phyloP scores from a whole-genome alignment of 179 eudicot genomes.

The Beta lomatogona region DNA sequence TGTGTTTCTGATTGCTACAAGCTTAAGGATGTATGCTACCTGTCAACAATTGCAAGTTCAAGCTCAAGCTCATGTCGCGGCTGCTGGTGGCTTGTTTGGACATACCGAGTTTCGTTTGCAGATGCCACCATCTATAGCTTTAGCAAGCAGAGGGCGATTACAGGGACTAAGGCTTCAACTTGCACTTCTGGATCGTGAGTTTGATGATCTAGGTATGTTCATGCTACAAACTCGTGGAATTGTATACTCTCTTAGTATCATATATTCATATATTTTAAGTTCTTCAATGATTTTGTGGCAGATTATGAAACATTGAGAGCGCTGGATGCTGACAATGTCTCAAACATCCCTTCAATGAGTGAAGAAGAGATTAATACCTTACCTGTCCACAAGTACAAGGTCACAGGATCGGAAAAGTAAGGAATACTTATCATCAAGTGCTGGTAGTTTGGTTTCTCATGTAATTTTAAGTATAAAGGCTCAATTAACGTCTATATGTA shows the following conservation, averaged over 20 bases:
- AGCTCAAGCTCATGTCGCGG: slow-evolving; percentile 72
- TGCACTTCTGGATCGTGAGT: slow-evolving; percentile 78
- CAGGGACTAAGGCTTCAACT: slow-evolving; percentile 79
- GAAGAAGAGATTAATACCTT: slow-evolving; percentile 71
- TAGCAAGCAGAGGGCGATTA: slow-evolving; percentile 68
- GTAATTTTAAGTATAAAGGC: background rate
- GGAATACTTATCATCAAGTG: slow-evolving; percentile 9
- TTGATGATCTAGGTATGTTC: slow-evolving; percentile 62
- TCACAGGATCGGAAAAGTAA: slow-evolving; percentile 46
- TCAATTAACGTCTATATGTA: background rate
- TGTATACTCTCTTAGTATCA: background rate
- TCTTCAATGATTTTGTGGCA: slow-evolving; percentile 30
- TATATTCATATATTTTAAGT: background rate
- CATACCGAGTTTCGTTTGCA: slow-evolving; percentile 61
- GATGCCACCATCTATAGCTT: slow-evolving; percentile 70
- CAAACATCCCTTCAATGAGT: slow-evolving; percentile 56
- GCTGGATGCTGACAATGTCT: slow-evolving; percentile 66
- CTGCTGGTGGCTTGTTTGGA: slow-evolving; percentile 66
- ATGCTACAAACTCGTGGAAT: background rate
- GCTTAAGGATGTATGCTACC: slow-evolving; percentile 75
- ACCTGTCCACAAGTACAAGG: slow-evolving; percentile 71
- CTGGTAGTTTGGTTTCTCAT: slow-evolving; percentile 3
- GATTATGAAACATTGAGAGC: slow-evolving; percentile 79
- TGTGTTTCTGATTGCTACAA: slow-evolving; percentile 69
- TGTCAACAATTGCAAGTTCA: slow-evolving; percentile 82